A percentile compares a stretch with the other conserved stretches of the same genome.
Conservation (phyloP, 2,329 filamentous ascomycete species). For the Nigrospora oryzae region DNA sequence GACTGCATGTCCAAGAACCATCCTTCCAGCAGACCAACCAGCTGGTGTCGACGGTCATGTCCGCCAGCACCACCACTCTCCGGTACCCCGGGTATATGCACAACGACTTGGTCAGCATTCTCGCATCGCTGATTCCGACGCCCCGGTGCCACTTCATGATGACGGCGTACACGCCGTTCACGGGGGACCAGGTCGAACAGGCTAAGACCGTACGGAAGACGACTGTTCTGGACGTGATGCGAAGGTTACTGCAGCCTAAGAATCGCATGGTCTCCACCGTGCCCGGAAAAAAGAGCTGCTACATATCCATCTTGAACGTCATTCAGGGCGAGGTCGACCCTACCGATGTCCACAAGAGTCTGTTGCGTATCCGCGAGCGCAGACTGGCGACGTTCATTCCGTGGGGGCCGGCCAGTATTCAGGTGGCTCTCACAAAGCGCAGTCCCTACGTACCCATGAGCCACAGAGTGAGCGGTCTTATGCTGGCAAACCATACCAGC, state of each 20-base stretch:
- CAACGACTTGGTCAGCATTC: conserved; percentile 94
- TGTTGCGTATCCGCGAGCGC: conserved; percentile 90
- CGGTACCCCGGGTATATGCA: conserved; percentile 99
- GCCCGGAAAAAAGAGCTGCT: conserved; percentile 94
- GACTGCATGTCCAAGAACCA: conserved; percentile 88
- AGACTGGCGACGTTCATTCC: conserved; percentile 94
- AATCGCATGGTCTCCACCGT: conserved; percentile 98
- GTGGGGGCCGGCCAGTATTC: conserved; percentile 95
- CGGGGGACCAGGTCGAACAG: conserved; percentile 89
- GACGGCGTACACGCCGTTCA: conserved; percentile 97
- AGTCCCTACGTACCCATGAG: conserved; percentile 93
- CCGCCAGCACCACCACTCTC: conserved; percentile 90
- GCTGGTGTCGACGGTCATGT: conserved; percentile 96
- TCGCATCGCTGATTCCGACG: conserved; percentile 91
- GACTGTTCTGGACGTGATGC: conserved; percentile 96
- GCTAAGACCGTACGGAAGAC: conserved; percentile 98
- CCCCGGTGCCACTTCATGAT: conserved; percentile 97
- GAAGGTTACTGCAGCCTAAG: conserved; percentile 88
- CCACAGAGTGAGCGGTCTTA: conserved; percentile 89
- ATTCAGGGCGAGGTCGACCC: conserved; percentile 98
- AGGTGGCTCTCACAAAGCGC: conserved; percentile 92
- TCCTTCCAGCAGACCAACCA: conserved; percentile 98
- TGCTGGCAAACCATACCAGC: conserved; percentile 97
- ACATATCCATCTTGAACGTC: conserved; percentile 97
- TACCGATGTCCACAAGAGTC: conserved; percentile 95